Evolutionary conservation across 2,329 filamentous ascomycete genomes (phyloP), one percentile per base, ranked within the genome.

Genomic region (Aspergillus transmontanensis): DNA sequence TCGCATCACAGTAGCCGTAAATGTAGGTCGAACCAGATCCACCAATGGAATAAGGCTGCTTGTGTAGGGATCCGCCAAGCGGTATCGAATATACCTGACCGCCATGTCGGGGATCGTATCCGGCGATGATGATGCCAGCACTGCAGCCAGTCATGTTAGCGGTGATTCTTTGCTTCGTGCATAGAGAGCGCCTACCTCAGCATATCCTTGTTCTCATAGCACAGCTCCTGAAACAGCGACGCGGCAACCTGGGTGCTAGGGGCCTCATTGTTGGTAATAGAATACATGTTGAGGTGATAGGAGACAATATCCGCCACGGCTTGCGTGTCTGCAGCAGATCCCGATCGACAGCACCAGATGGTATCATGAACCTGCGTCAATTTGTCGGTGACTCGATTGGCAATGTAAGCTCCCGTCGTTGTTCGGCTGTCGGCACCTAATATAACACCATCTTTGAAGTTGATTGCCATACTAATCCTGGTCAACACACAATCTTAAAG

Each of bases 291-390:
- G 58, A 99, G 86, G 79, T 99, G 92, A 80, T 98, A 97, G 77
- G 96, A 92, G 48, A 99, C 95, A 73, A 99, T 97, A 76, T 99
- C 95, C 64, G 95, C 95, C 56, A 99, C 93, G 57, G 95, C 95
- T 82, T 99, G 95, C 64, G 95, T 99, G 77, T 99, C 95, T 70
- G 95, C 95, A 36, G 95, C 95, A 30, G 95, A 99, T 58, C 95
- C 95, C 65, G 95, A 98, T 75, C 95, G 90, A 84, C 95, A 99
- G 84, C 95, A 99, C 95, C 95, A 99, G 81, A 99, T 98, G 64
- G 94, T 98, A 81, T 99, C 95, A 83, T 96, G 92, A 65, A 99
- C 94, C 84, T 94, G 91, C 74, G 95, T 99, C 78, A 99, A 89
- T 86, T 99, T 99, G 86, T 99, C 95, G 68, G 95, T 99, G 69